These are phyloP conservation scores for Plectranthus barbatus DNA, from an alignment of 257 asterid genomes.

Conservation along the genomic window DNA sequence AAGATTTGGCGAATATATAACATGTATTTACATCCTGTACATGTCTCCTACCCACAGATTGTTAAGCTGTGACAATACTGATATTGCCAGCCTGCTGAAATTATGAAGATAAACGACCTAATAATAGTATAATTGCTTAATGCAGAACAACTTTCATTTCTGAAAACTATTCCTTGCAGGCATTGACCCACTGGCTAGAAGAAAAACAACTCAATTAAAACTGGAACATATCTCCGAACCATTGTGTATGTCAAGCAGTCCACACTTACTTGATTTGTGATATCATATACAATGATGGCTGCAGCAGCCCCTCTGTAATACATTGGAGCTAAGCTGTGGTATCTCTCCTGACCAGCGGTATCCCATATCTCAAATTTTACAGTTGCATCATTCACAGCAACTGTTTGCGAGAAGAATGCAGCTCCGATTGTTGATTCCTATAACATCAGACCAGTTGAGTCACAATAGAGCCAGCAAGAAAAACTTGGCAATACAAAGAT, in stretches of 20 bases:
- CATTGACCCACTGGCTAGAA: background rate
- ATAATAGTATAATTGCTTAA: background rate
- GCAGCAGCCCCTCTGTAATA: slow-evolving; percentile 87
- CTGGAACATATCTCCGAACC: background rate
- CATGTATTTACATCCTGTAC: too few species aligned
- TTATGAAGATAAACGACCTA: background rate
- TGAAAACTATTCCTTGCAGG: background rate
- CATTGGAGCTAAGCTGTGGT: slow-evolving; percentile 89
- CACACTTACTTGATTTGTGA: slow-evolving; percentile 56
- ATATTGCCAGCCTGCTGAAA: background rate
- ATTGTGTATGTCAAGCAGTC: background rate
- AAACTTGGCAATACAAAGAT: background rate
- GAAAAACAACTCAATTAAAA: background rate
- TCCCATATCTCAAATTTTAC: slow-evolving; percentile 85
- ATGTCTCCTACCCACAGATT: background rate
- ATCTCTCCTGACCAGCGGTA: slow-evolving; percentile 86
- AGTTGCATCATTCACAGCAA: slow-evolving; percentile 70
- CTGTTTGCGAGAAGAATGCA: slow-evolving; percentile 76
- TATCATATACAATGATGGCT: slow-evolving; percentile 63
- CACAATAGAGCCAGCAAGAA: slow-evolving; percentile 6
- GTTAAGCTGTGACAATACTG: background rate
- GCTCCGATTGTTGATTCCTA: slow-evolving; percentile 88
- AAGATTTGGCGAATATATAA: too few species aligned
- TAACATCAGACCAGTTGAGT: slow-evolving; percentile 9
- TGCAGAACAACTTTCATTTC: background rate